Conservation (phyloP, 805 yeast species). For the Brettanomyces naardenensis region DNA sequence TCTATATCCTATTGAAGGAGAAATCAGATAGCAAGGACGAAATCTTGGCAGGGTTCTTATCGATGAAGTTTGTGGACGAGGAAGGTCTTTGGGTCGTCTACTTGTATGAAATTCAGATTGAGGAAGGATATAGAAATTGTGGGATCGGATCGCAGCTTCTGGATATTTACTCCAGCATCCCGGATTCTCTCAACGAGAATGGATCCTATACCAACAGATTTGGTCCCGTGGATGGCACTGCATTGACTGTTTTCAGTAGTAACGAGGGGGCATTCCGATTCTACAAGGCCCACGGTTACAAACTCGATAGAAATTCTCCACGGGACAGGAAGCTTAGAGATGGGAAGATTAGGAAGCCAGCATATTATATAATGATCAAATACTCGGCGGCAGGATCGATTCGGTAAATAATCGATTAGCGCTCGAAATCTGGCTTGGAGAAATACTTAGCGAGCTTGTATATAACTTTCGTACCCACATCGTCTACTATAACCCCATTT, state of each 20-base stretch:
- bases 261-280: constrained; percentile 35
- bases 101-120: constrained; percentile 50
- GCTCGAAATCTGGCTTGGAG: not conserved
- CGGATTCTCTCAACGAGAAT: constrained; percentile 11
- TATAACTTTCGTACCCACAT: too few species aligned
- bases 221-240: constrained; percentile 22
- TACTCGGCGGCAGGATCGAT: not conserved
- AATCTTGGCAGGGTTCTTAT: constrained; percentile 33
- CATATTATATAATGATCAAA: constrained; percentile 30
- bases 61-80: constrained; percentile 37
- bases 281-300: constrained; percentile 36
- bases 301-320: constrained; percentile 34
- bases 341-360: constrained; percentile 35
- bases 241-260: constrained; percentile 44
- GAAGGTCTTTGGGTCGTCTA: constrained; percentile 34
- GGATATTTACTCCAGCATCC: constrained; percentile 26
- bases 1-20: constrained; percentile 29
- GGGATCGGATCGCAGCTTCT: constrained; percentile 35
- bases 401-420: too few species aligned
- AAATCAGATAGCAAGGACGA: constrained; percentile 2
- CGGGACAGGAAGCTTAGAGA: constrained; percentile 31
- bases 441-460: too few species aligned
- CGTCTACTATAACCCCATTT: too few species aligned
- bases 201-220: constrained; percentile 1
- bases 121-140: constrained; percentile 25